A percentile compares a stretch with the other conserved stretches of the same genome.
Conservation (phyloP, 352 stramenopile genomes). For the Blastocystis sp. region DNA sequence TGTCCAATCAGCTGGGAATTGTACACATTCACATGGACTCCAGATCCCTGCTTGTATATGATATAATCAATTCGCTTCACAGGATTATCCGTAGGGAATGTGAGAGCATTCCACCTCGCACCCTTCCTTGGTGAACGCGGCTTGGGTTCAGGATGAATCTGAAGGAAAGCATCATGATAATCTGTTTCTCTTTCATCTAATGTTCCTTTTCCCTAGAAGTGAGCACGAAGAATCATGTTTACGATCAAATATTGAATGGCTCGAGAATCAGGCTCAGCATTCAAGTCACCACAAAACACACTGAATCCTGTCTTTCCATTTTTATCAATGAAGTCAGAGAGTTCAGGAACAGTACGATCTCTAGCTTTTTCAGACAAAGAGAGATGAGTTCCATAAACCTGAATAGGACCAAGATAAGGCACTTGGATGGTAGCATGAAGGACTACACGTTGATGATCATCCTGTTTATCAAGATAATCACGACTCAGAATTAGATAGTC, state of each 20-base stretch:
- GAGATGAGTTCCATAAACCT: constrained; percentile 79
- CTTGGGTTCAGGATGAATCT: constrained; percentile 71
- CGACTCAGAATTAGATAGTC: constrained; percentile 77
- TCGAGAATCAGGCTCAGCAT: constrained; percentile 76
- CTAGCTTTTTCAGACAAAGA: constrained; percentile 75
- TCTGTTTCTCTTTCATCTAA: constrained; percentile 71
- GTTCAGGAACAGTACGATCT: constrained; percentile 76
- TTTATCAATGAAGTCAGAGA: constrained; percentile 75
- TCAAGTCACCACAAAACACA: constrained; percentile 77
- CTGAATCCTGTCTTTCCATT: constrained; percentile 72
- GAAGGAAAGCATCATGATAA: constrained; percentile 75
- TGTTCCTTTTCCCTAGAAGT: constrained; percentile 67
- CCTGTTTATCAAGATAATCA: constrained; percentile 76
- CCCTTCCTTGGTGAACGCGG: constrained; percentile 68
- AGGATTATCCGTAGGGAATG: constrained; percentile 77
- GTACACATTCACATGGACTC: constrained; percentile 66
- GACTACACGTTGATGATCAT: constrained; percentile 76
- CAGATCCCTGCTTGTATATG: constrained; percentile 72
- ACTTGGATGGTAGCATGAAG: constrained; percentile 74
- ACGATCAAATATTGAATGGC: constrained; percentile 73
- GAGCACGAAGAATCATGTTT: neutral
- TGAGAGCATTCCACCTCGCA: constrained; percentile 72
- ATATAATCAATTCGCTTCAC: constrained; percentile 79
- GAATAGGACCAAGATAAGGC: constrained; percentile 71
- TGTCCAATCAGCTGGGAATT: constrained; percentile 75